Conservation (phyloP, 2,329 filamentous ascomycete genomes). For the Verticillium tricorpus region DNA sequence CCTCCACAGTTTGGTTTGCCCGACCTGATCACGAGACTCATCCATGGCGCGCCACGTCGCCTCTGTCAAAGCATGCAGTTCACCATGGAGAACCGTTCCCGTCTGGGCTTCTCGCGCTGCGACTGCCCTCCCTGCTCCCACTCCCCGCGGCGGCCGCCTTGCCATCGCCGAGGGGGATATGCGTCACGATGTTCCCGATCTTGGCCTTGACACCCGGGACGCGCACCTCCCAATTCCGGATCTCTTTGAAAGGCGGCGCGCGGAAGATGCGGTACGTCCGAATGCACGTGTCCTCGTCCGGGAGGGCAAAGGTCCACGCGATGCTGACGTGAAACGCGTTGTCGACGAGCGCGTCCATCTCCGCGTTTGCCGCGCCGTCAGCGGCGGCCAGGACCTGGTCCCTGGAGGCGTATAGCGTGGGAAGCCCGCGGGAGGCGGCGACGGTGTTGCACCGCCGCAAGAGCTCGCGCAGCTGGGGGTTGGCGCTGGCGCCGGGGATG, state of each 20-base stretch:
- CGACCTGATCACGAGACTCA: not conserved
- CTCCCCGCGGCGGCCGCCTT: not conserved
- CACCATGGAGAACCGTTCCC: not conserved
- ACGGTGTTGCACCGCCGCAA: conserved; percentile 63
- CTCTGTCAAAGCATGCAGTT: not conserved
- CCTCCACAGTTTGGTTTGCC: not conserved
- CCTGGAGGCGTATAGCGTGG: conserved; percentile 56
- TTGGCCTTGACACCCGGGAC: conserved; percentile 67
- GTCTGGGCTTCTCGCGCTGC: not conserved
- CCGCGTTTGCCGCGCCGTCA: conserved; percentile 14
- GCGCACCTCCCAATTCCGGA: conserved; percentile 40
- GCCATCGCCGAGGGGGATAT: conserved; percentile 31
- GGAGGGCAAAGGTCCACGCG: conserved; percentile 69
- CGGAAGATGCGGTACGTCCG: conserved; percentile 28
- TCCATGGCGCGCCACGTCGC: too few relatives aligned
- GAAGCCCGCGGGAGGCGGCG: conserved; percentile 58
- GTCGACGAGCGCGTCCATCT: conserved; percentile 15
- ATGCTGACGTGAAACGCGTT: conserved; percentile 82
- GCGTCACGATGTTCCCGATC: conserved; percentile 65
- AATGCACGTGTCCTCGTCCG: conserved; percentile 36
- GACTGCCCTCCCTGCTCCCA: not conserved
- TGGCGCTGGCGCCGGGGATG: conserved; percentile 24
- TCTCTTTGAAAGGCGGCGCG: conserved; percentile 14
- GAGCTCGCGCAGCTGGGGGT: conserved; percentile 56
- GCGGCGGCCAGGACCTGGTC: not conserved